Base-by-base conservation (phyloP, 345 rosid species). In the Gossypium australe region DNA sequence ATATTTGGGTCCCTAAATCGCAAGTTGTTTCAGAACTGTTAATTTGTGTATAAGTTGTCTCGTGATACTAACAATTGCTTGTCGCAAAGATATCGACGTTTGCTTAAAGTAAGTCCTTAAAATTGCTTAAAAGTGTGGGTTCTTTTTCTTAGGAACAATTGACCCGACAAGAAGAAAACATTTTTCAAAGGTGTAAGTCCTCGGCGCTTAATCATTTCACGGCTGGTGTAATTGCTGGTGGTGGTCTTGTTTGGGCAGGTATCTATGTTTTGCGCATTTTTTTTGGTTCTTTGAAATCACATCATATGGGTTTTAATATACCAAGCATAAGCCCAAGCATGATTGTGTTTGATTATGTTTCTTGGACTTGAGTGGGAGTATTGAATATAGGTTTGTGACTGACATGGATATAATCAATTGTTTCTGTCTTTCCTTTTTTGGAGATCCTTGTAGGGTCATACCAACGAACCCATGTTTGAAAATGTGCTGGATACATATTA, bases 211-310 rank as follows among this genome's bases (percentile, higher is more conserved):
- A 45, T 12, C 18, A 57, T 18, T 84, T 84, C 55, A n/a, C 48
- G 0, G 53, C 16, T 16, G 80, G 82, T 22, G 56, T 68, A 47
- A 47, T 77, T 49, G 29, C 71, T 72, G 86, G 87, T 25, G 80
- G 75, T 49, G 78, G 60, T 73, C n/a, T 73, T 62, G 76, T 61
- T 1, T 82, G 80, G 84, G 77, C 81, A 77, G 89, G 90, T 89
- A 44, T 38, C 73, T 62, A n/a, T 68, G 71, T 47, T 48, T 64
- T 45, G 25, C 6, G 17, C 16, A 11, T 69, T 49, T 1, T 63
- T 7, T 13, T 14, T 45, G 24, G n/a, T 22, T 14, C 27, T 48
- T 62, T 34, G 22, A 64, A 41, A n/a, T 48, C 14, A 43, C 27
- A 9, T 43, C 27, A 56, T 56, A 4, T 14, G 49, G 48, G 14